Percentiles rank a stretch among this genome's conserved stretches.
Conservation (phyloP, 192 early-diverging fungal species). For the Coemansia sp. region DNA sequence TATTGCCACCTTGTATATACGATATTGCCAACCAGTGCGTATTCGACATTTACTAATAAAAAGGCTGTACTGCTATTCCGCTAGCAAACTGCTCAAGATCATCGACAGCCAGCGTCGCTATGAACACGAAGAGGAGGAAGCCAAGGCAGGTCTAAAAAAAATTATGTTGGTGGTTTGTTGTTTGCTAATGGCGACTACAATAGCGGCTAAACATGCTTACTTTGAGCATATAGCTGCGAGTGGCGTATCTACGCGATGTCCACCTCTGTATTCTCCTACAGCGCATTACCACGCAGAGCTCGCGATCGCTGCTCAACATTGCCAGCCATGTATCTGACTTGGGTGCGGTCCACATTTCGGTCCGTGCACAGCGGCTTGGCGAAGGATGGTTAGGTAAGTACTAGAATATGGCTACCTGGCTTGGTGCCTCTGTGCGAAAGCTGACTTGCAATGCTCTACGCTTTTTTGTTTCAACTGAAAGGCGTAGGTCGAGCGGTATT, state of each 20-base stretch:
- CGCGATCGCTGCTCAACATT: slow-evolving; percentile 13
- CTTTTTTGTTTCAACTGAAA: not conserved
- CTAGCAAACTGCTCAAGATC: slow-evolving; percentile 31
- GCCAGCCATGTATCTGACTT: slow-evolving; percentile 10
- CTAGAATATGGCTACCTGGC: not conserved
- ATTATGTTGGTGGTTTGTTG: not conserved
- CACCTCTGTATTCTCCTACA: slow-evolving; percentile 39
- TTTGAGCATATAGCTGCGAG: slow-evolving; percentile 15
- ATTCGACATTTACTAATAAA: not conserved
- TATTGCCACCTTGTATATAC: not conserved
- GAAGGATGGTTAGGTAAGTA: slow-evolving; percentile 30
- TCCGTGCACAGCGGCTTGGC: slow-evolving; percentile 24
- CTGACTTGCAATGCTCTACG: not conserved
- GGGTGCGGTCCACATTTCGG: slow-evolving; percentile 9
- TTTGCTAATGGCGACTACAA: not conserved
- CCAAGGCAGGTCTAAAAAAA: slow-evolving; percentile 16
- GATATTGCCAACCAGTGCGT: too few species aligned
- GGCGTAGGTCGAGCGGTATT: slow-evolving; percentile 9
- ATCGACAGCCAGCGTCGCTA: slow-evolving; percentile 21
- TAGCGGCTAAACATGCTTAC: not conserved
- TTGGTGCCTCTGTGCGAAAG: not conserved
- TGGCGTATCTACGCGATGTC: slow-evolving; percentile 35
- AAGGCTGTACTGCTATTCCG: not conserved
- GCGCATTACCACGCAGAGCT: not conserved
- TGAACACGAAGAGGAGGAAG: slow-evolving; percentile 8